Evolutionary conservation across 306 rosid species (phyloP).

Genomic region (Bauhinia variegata): DNA sequence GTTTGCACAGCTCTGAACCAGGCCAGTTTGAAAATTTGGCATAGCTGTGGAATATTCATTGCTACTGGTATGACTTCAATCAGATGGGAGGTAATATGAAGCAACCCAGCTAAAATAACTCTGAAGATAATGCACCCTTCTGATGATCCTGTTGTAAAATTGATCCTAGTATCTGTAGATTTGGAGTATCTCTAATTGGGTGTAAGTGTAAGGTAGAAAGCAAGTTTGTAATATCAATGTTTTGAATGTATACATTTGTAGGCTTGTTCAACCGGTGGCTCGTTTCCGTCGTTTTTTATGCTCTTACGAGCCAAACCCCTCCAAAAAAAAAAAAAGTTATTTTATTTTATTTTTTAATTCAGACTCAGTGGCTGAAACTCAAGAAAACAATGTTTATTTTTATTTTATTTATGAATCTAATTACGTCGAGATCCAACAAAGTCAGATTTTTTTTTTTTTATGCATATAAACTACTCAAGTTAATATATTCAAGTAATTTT

Average conservation of each 20-base stretch:
- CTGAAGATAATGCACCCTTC: conserved; percentile 11
- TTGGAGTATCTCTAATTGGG: conserved; percentile 26
- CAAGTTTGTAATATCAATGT: conserved; percentile 33
- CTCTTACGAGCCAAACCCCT: too few relatives aligned
- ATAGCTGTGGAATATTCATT: too few relatives aligned
- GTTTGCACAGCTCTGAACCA: conserved; percentile 1
- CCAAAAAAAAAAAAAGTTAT: too few relatives aligned
- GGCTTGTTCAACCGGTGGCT: conserved; percentile 18
- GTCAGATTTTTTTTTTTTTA: too few relatives aligned
- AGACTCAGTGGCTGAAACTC: too few relatives aligned
- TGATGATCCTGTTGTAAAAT: conserved; percentile 35
- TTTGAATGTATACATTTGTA: conserved; percentile 54
- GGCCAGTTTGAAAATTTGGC: conserved; percentile 22
- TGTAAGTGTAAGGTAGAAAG: conserved; percentile 44
- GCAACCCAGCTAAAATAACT: conserved; percentile 9
- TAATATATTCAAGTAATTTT: too few relatives aligned
- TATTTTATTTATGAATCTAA: too few relatives aligned
- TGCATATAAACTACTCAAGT: too few relatives aligned
- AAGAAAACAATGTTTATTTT: too few relatives aligned
- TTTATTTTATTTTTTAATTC: too few relatives aligned
- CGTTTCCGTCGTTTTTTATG: too few relatives aligned
- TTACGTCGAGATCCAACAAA: too few relatives aligned
- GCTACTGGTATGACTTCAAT: background rate
- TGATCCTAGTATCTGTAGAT: background rate
- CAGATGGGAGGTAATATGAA: background rate